Percentiles rank a stretch among this genome's conserved stretches.
These are phyloP conservation scores for Apiospora kogelbergensis DNA, from an alignment of 2,329 filamentous ascomycete species.

Conservation along the genomic window DNA sequence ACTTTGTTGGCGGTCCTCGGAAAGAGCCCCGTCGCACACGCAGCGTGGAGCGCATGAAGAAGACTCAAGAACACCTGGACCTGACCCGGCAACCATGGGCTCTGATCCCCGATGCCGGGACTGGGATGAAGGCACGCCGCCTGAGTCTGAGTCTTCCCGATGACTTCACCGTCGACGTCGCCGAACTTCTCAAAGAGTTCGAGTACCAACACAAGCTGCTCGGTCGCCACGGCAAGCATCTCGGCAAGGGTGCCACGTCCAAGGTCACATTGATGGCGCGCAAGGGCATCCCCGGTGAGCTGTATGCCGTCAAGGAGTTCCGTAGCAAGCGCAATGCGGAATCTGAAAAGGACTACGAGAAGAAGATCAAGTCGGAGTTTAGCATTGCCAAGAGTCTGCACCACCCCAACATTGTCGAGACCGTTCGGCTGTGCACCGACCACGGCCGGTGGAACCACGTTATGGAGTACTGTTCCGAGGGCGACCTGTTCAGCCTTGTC, in stretches of 20 bases:
- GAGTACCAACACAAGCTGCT: constrained; percentile 69
- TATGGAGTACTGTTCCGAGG: constrained; percentile 87
- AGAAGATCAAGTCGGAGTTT: constrained; percentile 90
- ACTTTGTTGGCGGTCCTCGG: constrained; percentile 36
- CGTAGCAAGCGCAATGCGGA: constrained; percentile 65
- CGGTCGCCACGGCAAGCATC: constrained; percentile 69
- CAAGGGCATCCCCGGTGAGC: constrained; percentile 62
- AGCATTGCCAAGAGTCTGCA: constrained; percentile 82
- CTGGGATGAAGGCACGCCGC: constrained; percentile 75
- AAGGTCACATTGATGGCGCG: constrained; percentile 79
- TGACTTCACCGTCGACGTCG: constrained; percentile 71
- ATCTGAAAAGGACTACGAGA: constrained; percentile 72
- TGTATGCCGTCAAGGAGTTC: constrained; percentile 88
- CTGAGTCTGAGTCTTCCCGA: constrained; percentile 73
- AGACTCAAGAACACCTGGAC: constrained; percentile 15
- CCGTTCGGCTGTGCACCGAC: constrained; percentile 72
- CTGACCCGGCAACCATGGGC: constrained; percentile 54
- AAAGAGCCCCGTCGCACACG: constrained; percentile 27
- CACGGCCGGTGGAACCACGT: constrained; percentile 83
- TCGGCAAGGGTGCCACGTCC: constrained; percentile 81
- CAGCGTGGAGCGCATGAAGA: constrained; percentile 31
- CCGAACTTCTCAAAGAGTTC: constrained; percentile 68
- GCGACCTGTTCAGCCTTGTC: constrained; percentile 76
- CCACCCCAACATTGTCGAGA: constrained; percentile 86
- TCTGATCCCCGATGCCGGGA: constrained; percentile 66